Conservation (phyloP, 768 basidiomycete genomes). For the Hysterangium stoloniferum region DNA sequence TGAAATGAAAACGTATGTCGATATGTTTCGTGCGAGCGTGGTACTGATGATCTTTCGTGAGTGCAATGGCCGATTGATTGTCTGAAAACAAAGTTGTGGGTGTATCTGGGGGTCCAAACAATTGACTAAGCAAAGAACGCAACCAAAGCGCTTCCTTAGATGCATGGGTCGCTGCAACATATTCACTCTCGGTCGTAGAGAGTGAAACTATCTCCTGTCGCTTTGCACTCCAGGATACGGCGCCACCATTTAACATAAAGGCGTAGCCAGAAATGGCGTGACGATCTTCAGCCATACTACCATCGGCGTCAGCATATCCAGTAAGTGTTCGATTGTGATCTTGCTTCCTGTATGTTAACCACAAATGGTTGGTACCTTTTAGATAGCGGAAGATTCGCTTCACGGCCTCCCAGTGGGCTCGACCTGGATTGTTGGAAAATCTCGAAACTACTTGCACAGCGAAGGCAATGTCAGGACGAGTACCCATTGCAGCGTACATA, state of each 20-base stretch:
- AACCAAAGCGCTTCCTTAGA: constrained; percentile 26
- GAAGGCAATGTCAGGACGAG: constrained; percentile 20
- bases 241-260: constrained; percentile 22
- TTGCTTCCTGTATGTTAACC: constrained; percentile 1
- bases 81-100: constrained; percentile 19
- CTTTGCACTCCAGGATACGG: constrained; percentile 28
- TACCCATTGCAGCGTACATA: constrained; percentile 16
- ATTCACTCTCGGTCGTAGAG: constrained; percentile 31
- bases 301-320: constrained; percentile 20
- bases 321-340: not conserved
- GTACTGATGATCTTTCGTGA: constrained; percentile 20
- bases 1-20: constrained; percentile 26
- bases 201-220: constrained; percentile 25
- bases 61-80: constrained; percentile 25
- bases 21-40: constrained; percentile 27
- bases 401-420: constrained; percentile 10
- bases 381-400: constrained; percentile 11
- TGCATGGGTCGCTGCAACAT: constrained; percentile 22
- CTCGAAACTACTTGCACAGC: constrained; percentile 13
- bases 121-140: constrained; percentile 34
- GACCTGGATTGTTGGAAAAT: constrained; percentile 9
- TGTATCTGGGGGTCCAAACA: constrained; percentile 30
- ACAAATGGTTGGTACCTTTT: not conserved
- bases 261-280: constrained; percentile 31
- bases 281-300: constrained; percentile 19